Conservation (phyloP, 2,329 filamentous ascomycete species). For the Hypoxylon sp. region DNA sequence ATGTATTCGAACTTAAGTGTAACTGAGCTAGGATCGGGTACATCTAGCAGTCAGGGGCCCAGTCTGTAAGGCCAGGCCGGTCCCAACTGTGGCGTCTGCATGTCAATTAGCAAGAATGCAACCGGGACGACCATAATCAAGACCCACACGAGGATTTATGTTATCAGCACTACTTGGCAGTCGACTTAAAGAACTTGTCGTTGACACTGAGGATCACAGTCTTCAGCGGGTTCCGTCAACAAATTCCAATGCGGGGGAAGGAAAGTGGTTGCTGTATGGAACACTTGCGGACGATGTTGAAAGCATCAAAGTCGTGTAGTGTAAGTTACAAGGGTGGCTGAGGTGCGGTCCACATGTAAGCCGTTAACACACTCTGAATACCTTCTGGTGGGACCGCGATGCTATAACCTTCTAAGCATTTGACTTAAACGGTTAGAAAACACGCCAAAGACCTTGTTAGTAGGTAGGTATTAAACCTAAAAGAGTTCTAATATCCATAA, state of each 20-base stretch:
- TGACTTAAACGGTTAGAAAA: background rate
- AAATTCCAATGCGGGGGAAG: background rate
- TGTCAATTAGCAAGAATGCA: conserved; percentile 33
- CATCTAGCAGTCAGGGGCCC: conserved; percentile 18
- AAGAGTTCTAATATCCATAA: background rate
- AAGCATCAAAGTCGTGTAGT: background rate
- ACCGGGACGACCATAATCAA: conserved; percentile 16
- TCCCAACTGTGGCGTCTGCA: conserved; percentile 37
- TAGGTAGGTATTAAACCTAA: background rate
- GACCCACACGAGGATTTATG: conserved; percentile 25
- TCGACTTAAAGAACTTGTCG: background rate
- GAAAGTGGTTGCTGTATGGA: background rate
- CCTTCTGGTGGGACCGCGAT: background rate
- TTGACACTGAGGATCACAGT: background rate
- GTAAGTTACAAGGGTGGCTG: conserved; percentile 14
- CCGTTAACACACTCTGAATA: background rate
- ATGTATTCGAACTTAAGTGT: conserved; percentile 18
- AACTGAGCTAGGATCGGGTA: conserved; percentile 27
- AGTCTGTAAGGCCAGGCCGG: conserved; percentile 26
- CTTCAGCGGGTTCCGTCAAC: background rate
- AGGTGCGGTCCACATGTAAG: conserved; percentile 16
- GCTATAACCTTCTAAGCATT: background rate
- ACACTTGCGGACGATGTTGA: background rate
- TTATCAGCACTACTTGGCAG: conserved; percentile 4
- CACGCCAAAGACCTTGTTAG: background rate